These are phyloP conservation scores for Leccinum discolor DNA, from an alignment of 1,284 basidiomycete genomes.

Conservation along the genomic window DNA sequence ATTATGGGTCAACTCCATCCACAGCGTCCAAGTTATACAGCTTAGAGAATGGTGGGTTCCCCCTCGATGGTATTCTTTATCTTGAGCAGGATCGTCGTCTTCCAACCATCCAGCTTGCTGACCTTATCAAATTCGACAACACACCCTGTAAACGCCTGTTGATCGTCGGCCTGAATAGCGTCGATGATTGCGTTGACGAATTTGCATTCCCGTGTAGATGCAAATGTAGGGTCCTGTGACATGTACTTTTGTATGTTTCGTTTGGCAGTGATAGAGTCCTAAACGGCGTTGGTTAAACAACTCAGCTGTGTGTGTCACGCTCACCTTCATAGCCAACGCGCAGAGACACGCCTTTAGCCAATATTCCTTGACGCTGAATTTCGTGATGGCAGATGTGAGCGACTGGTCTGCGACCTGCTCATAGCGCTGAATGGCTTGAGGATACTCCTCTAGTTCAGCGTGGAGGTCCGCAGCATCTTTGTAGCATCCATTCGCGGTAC, in stretches of 20 bases:
- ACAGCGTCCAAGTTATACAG: neutral
- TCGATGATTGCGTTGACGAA: conserved; percentile 80
- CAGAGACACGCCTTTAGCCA: conserved; percentile 91
- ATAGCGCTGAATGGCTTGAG: conserved; percentile 86
- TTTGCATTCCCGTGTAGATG: conserved; percentile 87
- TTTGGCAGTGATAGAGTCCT: conserved; percentile 88
- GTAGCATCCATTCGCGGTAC: conserved; percentile 94
- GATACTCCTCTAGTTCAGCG: conserved; percentile 86
- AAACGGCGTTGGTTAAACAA: conserved; percentile 9
- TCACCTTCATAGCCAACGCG: conserved; percentile 86
- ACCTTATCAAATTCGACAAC: conserved; percentile 88
- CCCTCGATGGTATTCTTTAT: conserved; percentile 83
- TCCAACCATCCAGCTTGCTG: conserved; percentile 93
- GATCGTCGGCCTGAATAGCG: conserved; percentile 79
- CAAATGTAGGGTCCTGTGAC: conserved; percentile 80
- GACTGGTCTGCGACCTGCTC: conserved; percentile 91
- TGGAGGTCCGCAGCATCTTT: conserved; percentile 97
- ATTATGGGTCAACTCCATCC: neutral
- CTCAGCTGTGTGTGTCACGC: conserved; percentile 27
- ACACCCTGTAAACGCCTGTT: conserved; percentile 76
- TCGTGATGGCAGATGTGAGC: conserved; percentile 85
- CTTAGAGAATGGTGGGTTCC: conserved; percentile 44
- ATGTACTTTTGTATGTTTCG: conserved; percentile 78
- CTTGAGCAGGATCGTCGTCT: conserved; percentile 85
- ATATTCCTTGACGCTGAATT: conserved; percentile 98